phyloP scores from a whole-genome alignment of 2,329 filamentous ascomycete genomes.

The Scopulariopsis brevicaulis region DNA sequence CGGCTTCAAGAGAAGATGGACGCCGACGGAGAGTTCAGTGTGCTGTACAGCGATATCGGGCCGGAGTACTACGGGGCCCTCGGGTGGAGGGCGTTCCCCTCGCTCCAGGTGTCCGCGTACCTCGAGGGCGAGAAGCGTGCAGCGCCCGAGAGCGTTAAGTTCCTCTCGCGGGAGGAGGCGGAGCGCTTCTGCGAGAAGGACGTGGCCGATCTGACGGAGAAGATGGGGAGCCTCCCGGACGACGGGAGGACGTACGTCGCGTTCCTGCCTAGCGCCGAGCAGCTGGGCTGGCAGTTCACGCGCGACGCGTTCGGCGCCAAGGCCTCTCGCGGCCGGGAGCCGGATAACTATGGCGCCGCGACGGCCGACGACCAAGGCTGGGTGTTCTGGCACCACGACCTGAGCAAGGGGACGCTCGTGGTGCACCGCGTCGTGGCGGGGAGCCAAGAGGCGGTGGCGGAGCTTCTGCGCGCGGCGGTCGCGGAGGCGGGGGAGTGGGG shows the following conservation, averaged over 20 bases:
- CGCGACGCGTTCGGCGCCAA: conserved; percentile 16
- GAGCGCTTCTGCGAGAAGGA: conserved; percentile 14
- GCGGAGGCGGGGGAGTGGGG: conserved; percentile 18
- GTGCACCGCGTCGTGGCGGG: conserved; percentile 3
- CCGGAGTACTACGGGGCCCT: conserved; percentile 19
- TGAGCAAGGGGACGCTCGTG: conserved; percentile 8
- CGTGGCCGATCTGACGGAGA: conserved; percentile 13
- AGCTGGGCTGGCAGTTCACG: conserved; percentile 20
- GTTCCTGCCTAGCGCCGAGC: conserved; percentile 16
- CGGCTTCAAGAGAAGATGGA: conserved; percentile 21
- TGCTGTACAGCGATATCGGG: conserved; percentile 21
- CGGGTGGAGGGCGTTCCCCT: conserved; percentile 20
- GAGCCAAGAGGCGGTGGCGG: conserved; percentile 12
- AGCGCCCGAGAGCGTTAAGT: conserved; percentile 10
- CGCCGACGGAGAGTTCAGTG: conserved; percentile 18
- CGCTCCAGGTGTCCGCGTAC: conserved; percentile 19
- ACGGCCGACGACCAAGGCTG: conserved; percentile 14
- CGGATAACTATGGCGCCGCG: conserved; percentile 12
- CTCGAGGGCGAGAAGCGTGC: conserved; percentile 11
- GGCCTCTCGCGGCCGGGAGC: conserved; percentile 10
- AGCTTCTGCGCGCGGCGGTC: conserved; percentile 17
- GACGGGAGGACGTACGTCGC: conserved; percentile 19
- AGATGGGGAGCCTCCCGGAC: conserved; percentile 10
- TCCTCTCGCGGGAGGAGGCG: conserved; percentile 12
- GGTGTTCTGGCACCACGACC: conserved; percentile 24